Conservation (phyloP, 768 basidiomycete species). For the Leucogyrophana mollusca region DNA sequence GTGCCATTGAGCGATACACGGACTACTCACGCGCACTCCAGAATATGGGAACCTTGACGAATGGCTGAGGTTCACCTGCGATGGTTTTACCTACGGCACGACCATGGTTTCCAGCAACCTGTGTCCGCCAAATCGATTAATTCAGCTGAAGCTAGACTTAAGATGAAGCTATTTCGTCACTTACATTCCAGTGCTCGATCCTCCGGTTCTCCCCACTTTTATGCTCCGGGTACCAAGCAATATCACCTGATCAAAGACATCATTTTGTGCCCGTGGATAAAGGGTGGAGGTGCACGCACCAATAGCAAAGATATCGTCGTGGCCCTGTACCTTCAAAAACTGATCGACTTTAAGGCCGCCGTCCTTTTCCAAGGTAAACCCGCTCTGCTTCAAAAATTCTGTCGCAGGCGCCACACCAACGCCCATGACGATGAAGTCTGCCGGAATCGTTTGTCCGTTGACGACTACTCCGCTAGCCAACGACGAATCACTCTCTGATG, state of each 20-base stretch:
- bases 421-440: conserved; percentile 82
- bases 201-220: conserved; percentile 50
- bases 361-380: conserved; percentile 68
- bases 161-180: conserved; percentile 13
- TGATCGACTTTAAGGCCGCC: conserved; percentile 79
- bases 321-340: conserved; percentile 57
- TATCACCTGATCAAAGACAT: conserved; percentile 52
- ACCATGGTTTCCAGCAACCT: conserved; percentile 87
- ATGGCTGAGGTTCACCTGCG: conserved; percentile 59
- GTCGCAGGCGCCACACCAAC: conserved; percentile 87
- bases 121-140: neutral
- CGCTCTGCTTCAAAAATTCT: conserved; percentile 70
- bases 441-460: conserved; percentile 60
- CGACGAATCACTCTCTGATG: conserved; percentile 49
- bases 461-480: conserved; percentile 67
- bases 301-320: conserved; percentile 64
- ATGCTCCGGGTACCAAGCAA: conserved; percentile 73
- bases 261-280: neutral
- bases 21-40: conserved; percentile 89
- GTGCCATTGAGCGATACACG: too few species aligned
- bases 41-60: conserved; percentile 80
- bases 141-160: too few species aligned
- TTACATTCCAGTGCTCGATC: conserved; percentile 91
- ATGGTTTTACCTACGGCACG: conserved; percentile 81
- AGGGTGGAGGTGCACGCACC: conserved; percentile 33